phyloP scores from a whole-genome alignment of 2,329 filamentous ascomycete species.

The Venturia asperata region DNA sequence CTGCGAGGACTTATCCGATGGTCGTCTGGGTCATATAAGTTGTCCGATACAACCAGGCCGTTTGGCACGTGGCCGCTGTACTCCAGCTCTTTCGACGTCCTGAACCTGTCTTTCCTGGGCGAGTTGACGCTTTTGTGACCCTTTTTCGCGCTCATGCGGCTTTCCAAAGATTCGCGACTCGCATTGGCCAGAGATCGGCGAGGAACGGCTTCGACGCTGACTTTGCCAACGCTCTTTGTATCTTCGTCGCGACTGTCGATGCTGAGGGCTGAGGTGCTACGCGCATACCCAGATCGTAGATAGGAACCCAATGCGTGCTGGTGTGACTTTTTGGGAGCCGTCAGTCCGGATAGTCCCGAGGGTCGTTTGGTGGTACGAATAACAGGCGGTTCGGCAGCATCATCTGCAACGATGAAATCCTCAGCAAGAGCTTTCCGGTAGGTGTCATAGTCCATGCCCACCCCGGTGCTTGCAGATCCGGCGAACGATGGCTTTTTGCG shows the following conservation, averaged over 20 bases:
- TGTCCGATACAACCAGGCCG: constrained; percentile 5
- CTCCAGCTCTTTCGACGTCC: constrained; percentile 1
- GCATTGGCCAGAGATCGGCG: constrained; percentile 26
- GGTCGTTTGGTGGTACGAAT: constrained; percentile 76
- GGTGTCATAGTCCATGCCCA: constrained; percentile 59
- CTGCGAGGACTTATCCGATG: constrained; percentile 12
- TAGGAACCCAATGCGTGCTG: constrained; percentile 7
- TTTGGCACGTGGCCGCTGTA: constrained; percentile 3
- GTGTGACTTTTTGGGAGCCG: constrained; percentile 47
- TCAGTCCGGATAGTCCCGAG: constrained; percentile 65
- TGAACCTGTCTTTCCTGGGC: constrained; percentile 5
- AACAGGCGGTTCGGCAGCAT: constrained; percentile 59
- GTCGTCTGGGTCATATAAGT: constrained; percentile 8
- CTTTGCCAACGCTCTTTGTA: constrained; percentile 34
- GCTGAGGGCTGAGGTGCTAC: constrained; percentile 25
- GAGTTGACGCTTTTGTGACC: constrained; percentile 3
- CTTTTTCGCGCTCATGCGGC: constrained; percentile 29
- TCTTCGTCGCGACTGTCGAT: constrained; percentile 26
- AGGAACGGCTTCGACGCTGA: constrained; percentile 33
- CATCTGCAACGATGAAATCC: constrained; percentile 45
- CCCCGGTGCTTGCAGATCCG: constrained; percentile 35
- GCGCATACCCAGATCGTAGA: constrained; percentile 7
- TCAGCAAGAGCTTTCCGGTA: constrained; percentile 43
- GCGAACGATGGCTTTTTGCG: constrained; percentile 26
- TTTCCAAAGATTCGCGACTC: constrained; percentile 32